These are phyloP conservation scores for Lichtheimia corymbifera DNA, from an alignment of 371 early-diverging fungal species.

Conservation along the genomic window DNA sequence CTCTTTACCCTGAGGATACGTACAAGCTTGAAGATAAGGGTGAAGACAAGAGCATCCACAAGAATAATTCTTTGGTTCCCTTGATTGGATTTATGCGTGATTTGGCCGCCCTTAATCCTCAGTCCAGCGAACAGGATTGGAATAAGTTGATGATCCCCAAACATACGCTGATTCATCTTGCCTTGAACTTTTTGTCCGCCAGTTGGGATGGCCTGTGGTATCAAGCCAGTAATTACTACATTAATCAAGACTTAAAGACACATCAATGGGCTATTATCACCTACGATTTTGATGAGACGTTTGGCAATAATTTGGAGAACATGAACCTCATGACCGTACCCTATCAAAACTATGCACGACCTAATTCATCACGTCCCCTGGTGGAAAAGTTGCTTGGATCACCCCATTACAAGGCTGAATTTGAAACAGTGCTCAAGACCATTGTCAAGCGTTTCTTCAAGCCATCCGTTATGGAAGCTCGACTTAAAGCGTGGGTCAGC, in stretches of 20 bases:
- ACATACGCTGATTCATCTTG: slow-evolving; percentile 36
- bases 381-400: slow-evolving; percentile 31
- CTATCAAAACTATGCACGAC: slow-evolving; percentile 39
- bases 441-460: slow-evolving; percentile 56
- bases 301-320: slow-evolving; percentile 31
- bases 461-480: slow-evolving; percentile 44
- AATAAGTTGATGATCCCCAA: slow-evolving; percentile 24
- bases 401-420: slow-evolving; percentile 41
- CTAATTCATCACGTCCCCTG: slow-evolving; percentile 35
- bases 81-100: slow-evolving; percentile 18
- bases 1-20: slow-evolving; percentile 25
- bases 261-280: slow-evolving; percentile 56
- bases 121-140: slow-evolving; percentile 5
- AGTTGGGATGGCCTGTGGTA: slow-evolving; percentile 53
- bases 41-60: slow-evolving; percentile 16
- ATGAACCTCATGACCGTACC: slow-evolving; percentile 17
- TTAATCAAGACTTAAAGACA: slow-evolving; percentile 44
- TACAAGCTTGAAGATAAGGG: slow-evolving; percentile 36
- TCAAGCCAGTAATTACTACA: slow-evolving; percentile 52
- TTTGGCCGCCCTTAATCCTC: slow-evolving; percentile 5
- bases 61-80: slow-evolving; percentile 13
- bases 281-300: slow-evolving; percentile 59
- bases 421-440: slow-evolving; percentile 53
- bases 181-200: slow-evolving; percentile 47
- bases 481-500: slow-evolving; percentile 46